Base-by-base conservation (phyloP, 495 filamentous ascomycete species). In the Penicillium roqueforti region DNA sequence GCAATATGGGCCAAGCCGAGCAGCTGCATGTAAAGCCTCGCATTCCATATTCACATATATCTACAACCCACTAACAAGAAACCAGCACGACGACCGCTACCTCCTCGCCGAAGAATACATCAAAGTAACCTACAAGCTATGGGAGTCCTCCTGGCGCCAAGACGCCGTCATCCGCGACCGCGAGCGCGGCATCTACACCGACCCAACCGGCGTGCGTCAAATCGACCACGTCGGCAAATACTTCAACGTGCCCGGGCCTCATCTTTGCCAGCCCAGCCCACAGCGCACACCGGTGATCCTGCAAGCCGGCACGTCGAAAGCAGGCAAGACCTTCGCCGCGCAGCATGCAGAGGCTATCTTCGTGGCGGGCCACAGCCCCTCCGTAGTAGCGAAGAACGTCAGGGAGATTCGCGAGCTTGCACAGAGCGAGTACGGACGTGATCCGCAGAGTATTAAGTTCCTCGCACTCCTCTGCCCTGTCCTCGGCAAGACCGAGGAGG, bases 221-320 rank as follows among this genome's bases (percentile, higher is more conserved):
- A 87, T 89, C 68, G 81, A 87, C 68, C 86, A 88, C 66, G 55
- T 68, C 1, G 86, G 86, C 28, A 81, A 84, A 58, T 85, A 81
- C 69, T 87, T 83, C 70, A 69, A 62, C 4, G 82, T 88, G 0
- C 84, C 83, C 0, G 85, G 84, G 0, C 84, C 83, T 9, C 82
- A 86, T 55, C 77, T 87, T 63, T 77, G 74, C 49, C 79, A 86
- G 45, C 85, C 85, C 3, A 80, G 75, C 44, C 83, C 82, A 5
- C 85, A 88, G 54, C 72, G 85, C 18, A 86, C 84, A 13, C 85
- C 85, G 0, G 68, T 88, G 14, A 70, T 87, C 6, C 66, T 86
- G 5, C 84, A 87, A 65, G 85, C 85, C 0, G 84, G 84, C 2
- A 83, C 83, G 1, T 86, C 82, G 0, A 76, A 77, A 31, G 77